A percentile compares a stretch with the other conserved stretches of the same genome.
Evolutionary conservation across 345 rosid genomes (phyloP).

Genomic region (Citrus maxima): DNA sequence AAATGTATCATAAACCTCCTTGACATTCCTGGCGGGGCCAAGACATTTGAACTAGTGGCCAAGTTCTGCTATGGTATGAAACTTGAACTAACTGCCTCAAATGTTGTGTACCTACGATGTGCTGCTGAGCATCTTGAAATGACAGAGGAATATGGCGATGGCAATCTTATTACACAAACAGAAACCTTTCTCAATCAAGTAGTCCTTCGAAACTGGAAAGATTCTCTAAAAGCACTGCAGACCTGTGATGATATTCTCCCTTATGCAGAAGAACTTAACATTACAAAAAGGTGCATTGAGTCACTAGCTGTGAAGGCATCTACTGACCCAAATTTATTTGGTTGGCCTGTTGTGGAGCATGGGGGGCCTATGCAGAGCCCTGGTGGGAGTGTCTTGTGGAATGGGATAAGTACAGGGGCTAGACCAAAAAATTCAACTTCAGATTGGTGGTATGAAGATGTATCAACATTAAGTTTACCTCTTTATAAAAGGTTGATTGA

Average conservation of each 20-base stretch:
- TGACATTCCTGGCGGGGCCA: conserved; percentile 81
- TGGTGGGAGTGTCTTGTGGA: conserved; percentile 94
- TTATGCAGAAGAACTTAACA: conserved; percentile 65
- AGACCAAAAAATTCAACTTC: conserved; percentile 67
- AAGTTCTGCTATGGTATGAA: conserved; percentile 99
- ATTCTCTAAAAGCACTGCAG: conserved; percentile 75
- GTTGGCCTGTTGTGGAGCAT: conserved; percentile 92
- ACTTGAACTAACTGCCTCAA: conserved; percentile 87
- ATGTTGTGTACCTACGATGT: conserved; percentile 75
- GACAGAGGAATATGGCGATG: conserved; percentile 96
- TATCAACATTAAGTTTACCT: conserved; percentile 63
- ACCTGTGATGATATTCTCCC: conserved; percentile 69
- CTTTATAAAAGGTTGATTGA: conserved; percentile 72
- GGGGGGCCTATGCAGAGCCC: conserved; percentile 97
- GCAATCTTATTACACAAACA: conserved; percentile 69
- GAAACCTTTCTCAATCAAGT: conserved; percentile 88
- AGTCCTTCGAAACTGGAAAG: conserved; percentile 88
- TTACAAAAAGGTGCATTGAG: conserved; percentile 75
- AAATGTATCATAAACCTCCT: conserved; percentile 56
- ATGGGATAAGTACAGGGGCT: conserved; percentile 95
- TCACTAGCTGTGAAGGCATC: conserved; percentile 73
- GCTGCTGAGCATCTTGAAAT: conserved; percentile 88
- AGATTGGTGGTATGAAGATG: conserved; percentile 99
- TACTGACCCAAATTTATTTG: conserved; percentile 84
- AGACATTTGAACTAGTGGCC: conserved; percentile 90